Conservation (phyloP, 2,329 filamentous ascomycete genomes). For the Colletotrichum eremochloae region DNA sequence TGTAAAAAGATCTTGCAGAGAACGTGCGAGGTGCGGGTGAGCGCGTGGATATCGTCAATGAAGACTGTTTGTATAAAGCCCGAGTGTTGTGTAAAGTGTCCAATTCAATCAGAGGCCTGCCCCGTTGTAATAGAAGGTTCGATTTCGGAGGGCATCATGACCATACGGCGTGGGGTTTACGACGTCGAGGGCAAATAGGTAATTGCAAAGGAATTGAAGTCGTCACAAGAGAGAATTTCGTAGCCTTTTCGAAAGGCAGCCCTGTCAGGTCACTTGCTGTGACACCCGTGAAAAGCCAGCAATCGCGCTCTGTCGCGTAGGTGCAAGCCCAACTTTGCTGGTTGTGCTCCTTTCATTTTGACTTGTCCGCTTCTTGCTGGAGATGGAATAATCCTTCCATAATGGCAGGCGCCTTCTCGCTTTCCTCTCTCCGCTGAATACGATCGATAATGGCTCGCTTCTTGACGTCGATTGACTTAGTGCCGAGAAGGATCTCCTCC, state of each 20-base stretch:
- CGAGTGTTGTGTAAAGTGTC: not conserved
- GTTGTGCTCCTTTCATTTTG: not conserved
- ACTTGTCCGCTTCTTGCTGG: constrained; percentile 3
- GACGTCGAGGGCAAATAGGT: not conserved
- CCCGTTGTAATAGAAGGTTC: not conserved
- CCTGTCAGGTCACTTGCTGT: no score
- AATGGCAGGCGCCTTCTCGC: constrained; percentile 22
- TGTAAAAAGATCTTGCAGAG: not conserved
- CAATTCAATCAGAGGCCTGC: not conserved
- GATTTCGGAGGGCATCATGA: not conserved
- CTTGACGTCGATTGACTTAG: constrained; percentile 32
- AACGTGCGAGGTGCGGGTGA: not conserved
- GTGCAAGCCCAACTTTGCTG: not conserved
- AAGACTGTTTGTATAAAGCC: not conserved
- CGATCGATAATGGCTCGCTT: constrained; percentile 36
- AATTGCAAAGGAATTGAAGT: no score
- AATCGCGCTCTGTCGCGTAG: not conserved
- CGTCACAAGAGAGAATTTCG: not conserved
- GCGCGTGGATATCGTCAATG: not conserved
- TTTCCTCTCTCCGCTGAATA: constrained; percentile 10
- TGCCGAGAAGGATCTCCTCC: constrained; percentile 43
- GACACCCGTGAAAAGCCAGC: not conserved
- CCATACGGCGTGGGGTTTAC: not conserved
- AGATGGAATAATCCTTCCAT: constrained; percentile 40
- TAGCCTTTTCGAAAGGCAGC: not conserved